These are phyloP conservation scores for Mycena olivaceomarginata DNA, from an alignment of 768 basidiomycete species.

Conservation along the genomic window DNA sequence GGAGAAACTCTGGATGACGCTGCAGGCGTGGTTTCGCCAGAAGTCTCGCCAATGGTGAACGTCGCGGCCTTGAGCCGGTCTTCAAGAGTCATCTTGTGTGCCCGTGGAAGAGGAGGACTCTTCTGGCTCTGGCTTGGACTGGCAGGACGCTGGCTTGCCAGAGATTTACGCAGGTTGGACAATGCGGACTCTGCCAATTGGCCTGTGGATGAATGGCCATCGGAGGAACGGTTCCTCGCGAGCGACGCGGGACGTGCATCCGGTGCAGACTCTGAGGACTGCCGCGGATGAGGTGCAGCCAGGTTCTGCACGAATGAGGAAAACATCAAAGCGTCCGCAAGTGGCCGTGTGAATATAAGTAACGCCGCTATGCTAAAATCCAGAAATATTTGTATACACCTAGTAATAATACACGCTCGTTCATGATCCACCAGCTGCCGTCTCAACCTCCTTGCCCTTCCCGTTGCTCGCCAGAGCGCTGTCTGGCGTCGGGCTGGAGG, in stretches of 20 bases:
- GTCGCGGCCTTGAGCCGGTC: constrained; percentile 82
- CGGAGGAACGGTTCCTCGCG: constrained; percentile 27
- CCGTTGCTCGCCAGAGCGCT: constrained; percentile 58
- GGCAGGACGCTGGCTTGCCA: constrained; percentile 70
- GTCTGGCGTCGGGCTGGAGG: constrained; percentile 47
- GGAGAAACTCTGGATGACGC: constrained; percentile 66
- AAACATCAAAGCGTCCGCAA: constrained; percentile 72
- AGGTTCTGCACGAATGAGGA: constrained; percentile 85
- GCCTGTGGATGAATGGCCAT: constrained; percentile 58
- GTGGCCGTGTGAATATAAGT: constrained; percentile 1
- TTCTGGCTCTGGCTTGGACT: constrained; percentile 59
- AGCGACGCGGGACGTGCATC: constrained; percentile 38
- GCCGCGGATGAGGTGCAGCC: constrained; percentile 63
- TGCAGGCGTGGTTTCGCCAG: constrained; percentile 63
- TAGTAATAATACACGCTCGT: constrained; percentile 14
- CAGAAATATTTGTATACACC: constrained; percentile 26
- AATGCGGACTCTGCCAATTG: constrained; percentile 79
- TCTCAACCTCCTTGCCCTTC: constrained; percentile 77
- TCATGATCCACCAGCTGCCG: constrained; percentile 23
- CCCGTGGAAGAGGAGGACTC: constrained; percentile 48
- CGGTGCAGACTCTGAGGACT: constrained; percentile 37
- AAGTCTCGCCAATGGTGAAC: constrained; percentile 75
- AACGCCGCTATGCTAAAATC: constrained; percentile 16
- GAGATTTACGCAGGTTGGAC: constrained; percentile 77
- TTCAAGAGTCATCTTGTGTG: constrained; percentile 78